Base-by-base conservation (phyloP, 1,139 yeast genomes). In the Sugiyamaella castrensis region DNA sequence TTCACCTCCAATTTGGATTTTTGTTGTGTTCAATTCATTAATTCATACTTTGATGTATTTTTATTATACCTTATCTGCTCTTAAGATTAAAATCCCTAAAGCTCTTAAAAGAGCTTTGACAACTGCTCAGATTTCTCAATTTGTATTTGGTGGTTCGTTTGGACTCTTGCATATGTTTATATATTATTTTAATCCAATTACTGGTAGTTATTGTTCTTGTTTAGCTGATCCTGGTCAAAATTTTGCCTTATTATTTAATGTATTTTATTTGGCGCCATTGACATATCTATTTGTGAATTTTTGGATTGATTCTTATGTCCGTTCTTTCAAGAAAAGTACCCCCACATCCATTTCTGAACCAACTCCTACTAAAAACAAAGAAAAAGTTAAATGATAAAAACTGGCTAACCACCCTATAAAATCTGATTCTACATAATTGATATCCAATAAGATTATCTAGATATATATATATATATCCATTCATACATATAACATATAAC, bases 1-100 rank as follows among this genome's bases (percentile, higher is more conserved):
- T 51, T 78, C 87, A 10, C 87, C 89, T 9, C 91, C 91, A 36
- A 83, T 84, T 62, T 84, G 91, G 92, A 81, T 84, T 57, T 84
- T 84, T 67, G 89, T 84, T 47, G 87, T 82, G 27, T 84, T 84
- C 77, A 84, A 84, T 71, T 82, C 88, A 11, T 79, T 84, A 63
- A 82, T 84, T 63, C 91, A 84, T 70, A 74, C 87, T 35, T 75
- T 84, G 67, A 84, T 84, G 91, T 84, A 84, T 71, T 76, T 80
- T 49, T 84, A 84, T 71, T 84, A 80, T 70, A 73, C 85, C 1
- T 73, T 84, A 59, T 74, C 84, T 27, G 80, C 87, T 52, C 68
- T 84, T 55, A 76, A 80, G 59, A 72, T 84, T 56, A 71, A 72
- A 46, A 84, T 84, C 15, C 89, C 91, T 26, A 70, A 65, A 41